Percentiles rank a stretch among this genome's conserved stretches.
Evolutionary conservation across 768 basidiomycete genomes (phyloP).

Genomic region (Leccinum rimulosum): DNA sequence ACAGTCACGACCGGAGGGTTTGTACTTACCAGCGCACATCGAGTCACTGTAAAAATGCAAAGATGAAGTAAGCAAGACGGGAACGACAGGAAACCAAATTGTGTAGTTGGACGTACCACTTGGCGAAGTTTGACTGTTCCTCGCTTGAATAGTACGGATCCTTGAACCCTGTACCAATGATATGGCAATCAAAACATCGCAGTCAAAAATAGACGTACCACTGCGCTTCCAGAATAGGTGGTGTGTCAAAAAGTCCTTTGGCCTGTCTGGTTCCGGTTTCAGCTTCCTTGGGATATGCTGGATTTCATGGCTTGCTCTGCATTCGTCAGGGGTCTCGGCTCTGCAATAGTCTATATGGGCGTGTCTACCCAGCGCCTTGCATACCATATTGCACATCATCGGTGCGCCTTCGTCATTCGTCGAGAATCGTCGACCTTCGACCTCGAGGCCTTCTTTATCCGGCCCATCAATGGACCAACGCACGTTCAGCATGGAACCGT

Average conservation of each 20-base stretch:
- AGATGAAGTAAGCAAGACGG: too few species aligned
- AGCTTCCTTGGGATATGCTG: constrained; percentile 44
- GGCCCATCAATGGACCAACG: constrained; percentile 54
- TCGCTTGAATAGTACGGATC: too few species aligned
- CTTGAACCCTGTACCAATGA: neutral
- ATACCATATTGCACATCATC: constrained; percentile 59
- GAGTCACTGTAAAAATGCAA: too few species aligned
- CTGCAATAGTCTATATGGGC: constrained; percentile 56
- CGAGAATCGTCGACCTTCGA: constrained; percentile 52
- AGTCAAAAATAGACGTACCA: constrained; percentile 33
- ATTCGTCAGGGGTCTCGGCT: constrained; percentile 31
- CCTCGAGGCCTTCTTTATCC: constrained; percentile 46
- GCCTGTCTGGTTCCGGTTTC: constrained; percentile 41
- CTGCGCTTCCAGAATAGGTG: constrained; percentile 53
- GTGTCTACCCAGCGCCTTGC: constrained; percentile 51
- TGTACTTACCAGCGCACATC: too few species aligned
- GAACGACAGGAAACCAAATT: too few species aligned
- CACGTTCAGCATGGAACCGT: constrained; percentile 59
- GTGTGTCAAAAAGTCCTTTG: constrained; percentile 59
- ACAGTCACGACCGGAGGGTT: neutral
- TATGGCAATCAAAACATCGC: neutral
- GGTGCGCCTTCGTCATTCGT: constrained; percentile 55
- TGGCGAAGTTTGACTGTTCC: too few species aligned
- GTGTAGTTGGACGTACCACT: too few species aligned
- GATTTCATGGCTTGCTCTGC: constrained; percentile 38